Evolutionary conservation across 441 rosid species (phyloP), one percentile per base, ranked within the genome.

Genomic region (Brassica balearica): DNA sequence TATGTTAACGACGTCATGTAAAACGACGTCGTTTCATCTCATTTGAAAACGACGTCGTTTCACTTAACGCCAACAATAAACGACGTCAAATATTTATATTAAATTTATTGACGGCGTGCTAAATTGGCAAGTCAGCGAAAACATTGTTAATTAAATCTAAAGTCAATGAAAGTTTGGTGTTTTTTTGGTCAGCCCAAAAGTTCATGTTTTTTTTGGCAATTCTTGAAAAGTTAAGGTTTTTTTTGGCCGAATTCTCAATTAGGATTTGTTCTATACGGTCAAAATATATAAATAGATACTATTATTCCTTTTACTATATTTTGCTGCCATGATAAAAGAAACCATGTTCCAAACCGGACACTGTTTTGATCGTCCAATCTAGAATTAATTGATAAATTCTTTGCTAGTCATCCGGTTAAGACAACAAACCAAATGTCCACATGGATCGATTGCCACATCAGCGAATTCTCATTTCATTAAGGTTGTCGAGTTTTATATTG

Each of bases 391-490:
- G 22, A 15, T 6, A 53, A 53, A 17, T 55, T 17, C 2, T 55
- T 55, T 55, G 25, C 5, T 17, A 55, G 51, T 12, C 53, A 46
- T 46, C 59, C 59, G 32, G 64, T 60, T 22, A 2, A 63, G 68
- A 43, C 34, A 19, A 61, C 53, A 38, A 64, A 65, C 78, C 59
- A 67, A 15, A 56, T 74, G 72, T 56, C 29, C 0, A 66, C 12
- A 56, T 11, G 58, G 12, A 14, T 38, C 27, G 8, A 8, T 5
- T 22, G 70, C 25, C 77, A 66, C 65, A 53, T 17, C 60, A 46
- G 38, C 4, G 3, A 59, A 38, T 25, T 1, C 22, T 6, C 43
- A 64, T 5, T 27, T 63, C 5, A 14, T n/a, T 62, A 29, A 55
- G 38, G 27, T 8, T 17, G 11, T 8, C 4, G 27, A 19, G 12